Evolutionary conservation across 2,329 filamentous ascomycete species (phyloP), one percentile per base, ranked within the genome.

Genomic region (Ophiostoma australiae): DNA sequence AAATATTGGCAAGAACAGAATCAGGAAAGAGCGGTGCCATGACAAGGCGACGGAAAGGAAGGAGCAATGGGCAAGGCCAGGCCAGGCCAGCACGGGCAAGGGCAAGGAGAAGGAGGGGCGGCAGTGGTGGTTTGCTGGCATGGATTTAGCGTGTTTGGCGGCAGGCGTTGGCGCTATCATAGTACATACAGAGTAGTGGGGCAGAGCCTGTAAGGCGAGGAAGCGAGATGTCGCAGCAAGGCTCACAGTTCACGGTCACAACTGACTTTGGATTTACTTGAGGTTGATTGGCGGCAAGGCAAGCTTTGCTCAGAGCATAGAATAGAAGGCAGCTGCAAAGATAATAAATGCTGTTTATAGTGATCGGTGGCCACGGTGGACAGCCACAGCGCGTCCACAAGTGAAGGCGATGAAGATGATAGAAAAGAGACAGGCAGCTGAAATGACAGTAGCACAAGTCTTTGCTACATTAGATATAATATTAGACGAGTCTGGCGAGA

Each of bases 111-210:
- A 71, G 41, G 67, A 71, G 67, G 70, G 70, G 67, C 33, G 70
- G 58, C 55, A 39, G 35, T 39, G 39, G 37, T 41, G 39, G 55
- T 65, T 44, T 55, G 65, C 27, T 44, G 41, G 66, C 66, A 58
- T 37, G 33, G 33, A 44, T 67, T 23, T 58, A 58, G 52, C 37
- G 70, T 67, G 70, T 61, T 67, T 52, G 48, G 41, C 52, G 70
- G 67, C 41, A 55, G 39, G 52, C 31, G 41, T 11, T 39, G 48
- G 31, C 17, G 67, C n/a, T 68, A 31, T n/a, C n/a, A n/a, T n/a
- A n/a, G n/a, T n/a, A n/a, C n/a, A n/a, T 31, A 31, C 27, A 31
- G 27, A 31, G 41, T 69, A 71, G 70, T 67, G 70, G 70, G 70
- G 70, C 67, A 67, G 11, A 41, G 35, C 58, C 63, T 39, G 63